Evolutionary conservation across 2,329 filamentous ascomycete genomes (phyloP), one percentile per base, ranked within the genome.

Genomic region (Trichoderma arundinaceum): DNA sequence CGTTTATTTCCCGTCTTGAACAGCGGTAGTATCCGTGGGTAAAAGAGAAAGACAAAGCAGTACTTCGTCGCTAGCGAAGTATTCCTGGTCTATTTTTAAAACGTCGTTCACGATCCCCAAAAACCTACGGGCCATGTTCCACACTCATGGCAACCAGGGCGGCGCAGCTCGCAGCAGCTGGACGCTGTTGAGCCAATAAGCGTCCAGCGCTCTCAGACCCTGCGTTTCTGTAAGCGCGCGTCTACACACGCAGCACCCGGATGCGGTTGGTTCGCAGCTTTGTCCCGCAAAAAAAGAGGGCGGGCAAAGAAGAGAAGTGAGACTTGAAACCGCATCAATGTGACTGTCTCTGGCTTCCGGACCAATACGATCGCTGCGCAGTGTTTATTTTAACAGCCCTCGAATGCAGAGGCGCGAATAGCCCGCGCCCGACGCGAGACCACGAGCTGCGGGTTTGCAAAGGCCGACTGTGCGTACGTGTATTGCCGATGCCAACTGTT

Each of bases 321-420:
- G 49, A 44, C 22, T 53, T 62, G 59, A 62, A 62, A 62, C 59
- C 17, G 28, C 49, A 52, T 60, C 57, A 39, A 15, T 60, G 57
- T 60, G 57, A 60, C 43, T 43, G 48, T 9, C 10, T 59, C 15
- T 43, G 17, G 28, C 56, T 22, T 60, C 33, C 17, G 32, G 44
- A n/a, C 57, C 57, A 60, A 60, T 60, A 60, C 57, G 43, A 46
- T 17, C 13, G 22, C 12, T 15, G 43, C 43, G 17, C 56, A 38
- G n/a, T 17, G 56, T 39, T 22, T 28, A 4, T 52, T 62, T 43
- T 46, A 46, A 10, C 49, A 38, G 19, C 38, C 48, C 38, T 44
- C 13, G 2, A 19, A 44, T 46, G 28, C 38, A 39, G 22, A 35
- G 49, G 8, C 13, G 22, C 9, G 28, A 4, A 8, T 32, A 4